A percentile compares a stretch with the other conserved stretches of the same genome.
phyloP scores from a whole-genome alignment of 2,329 filamentous ascomycete genomes.

The Nigrograna mackinnonii region DNA sequence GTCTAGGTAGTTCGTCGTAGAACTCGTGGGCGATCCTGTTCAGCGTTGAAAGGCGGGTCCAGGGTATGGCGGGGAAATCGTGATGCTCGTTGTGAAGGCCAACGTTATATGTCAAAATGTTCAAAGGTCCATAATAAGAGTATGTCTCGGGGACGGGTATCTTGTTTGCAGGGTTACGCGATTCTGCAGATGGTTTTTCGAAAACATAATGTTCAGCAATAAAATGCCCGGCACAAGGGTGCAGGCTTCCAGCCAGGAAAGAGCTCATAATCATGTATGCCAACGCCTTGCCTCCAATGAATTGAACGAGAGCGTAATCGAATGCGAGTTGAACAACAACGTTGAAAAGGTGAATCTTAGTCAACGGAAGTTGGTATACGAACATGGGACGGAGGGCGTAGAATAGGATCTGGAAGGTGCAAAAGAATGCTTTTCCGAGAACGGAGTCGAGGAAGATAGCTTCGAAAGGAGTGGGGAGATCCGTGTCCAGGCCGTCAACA shows the following conservation, averaged over 20 bases:
- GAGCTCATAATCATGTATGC: constrained; percentile 86
- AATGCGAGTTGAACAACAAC: constrained; percentile 76
- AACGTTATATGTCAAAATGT: constrained; percentile 94
- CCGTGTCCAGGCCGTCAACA: constrained; percentile 93
- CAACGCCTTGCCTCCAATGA: constrained; percentile 66
- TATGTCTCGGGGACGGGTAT: constrained; percentile 83
- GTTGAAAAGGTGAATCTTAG: constrained; percentile 82
- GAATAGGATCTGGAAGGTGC: constrained; percentile 98
- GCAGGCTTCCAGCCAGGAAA: constrained; percentile 90
- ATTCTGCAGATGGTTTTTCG: constrained; percentile 55
- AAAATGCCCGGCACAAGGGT: constrained; percentile 95
- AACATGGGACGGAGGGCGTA: constrained; percentile 96
- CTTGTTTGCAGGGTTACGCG: constrained; percentile 54
- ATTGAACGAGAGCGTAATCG: constrained; percentile 69
- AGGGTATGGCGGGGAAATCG: constrained; percentile 95
- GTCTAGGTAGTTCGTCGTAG: constrained; percentile 83
- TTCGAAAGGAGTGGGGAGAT: constrained; percentile 90
- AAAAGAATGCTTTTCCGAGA: constrained; percentile 97
- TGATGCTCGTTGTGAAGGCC: constrained; percentile 99
- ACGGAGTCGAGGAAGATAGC: constrained; percentile 93
- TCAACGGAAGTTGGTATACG: constrained; percentile 87
- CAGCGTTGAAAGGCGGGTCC: constrained; percentile 81
- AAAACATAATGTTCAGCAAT: constrained; percentile 85
- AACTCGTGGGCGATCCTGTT: constrained; percentile 86
- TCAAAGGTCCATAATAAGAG: constrained; percentile 93